These are phyloP conservation scores for Aschersonia sp. DNA, from an alignment of 2,329 filamentous ascomycete genomes.

Conservation along the genomic window DNA sequence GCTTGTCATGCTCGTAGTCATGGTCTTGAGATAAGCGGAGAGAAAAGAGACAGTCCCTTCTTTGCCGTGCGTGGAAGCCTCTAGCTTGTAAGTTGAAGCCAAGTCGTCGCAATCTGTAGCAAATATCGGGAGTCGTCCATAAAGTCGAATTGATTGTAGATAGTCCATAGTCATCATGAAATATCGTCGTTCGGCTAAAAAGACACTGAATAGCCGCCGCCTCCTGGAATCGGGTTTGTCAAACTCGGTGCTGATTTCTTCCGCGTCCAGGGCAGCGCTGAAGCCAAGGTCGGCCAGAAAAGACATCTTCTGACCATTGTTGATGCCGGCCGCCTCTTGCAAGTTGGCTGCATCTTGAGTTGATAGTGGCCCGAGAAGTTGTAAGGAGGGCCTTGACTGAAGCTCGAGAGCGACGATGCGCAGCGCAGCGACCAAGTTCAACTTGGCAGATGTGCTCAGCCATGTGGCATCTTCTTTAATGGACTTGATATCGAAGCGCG, in stretches of 20 bases:
- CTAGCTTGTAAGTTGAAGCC: slow-evolving; percentile 15
- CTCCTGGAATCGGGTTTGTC: slow-evolving; percentile 47
- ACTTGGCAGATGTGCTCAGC: slow-evolving; percentile 62
- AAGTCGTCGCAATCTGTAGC: slow-evolving; percentile 12
- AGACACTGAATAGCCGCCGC: slow-evolving; percentile 53
- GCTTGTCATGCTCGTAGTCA: slow-evolving; percentile 32
- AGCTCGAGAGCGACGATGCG: slow-evolving; percentile 70
- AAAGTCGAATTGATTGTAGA: slow-evolving; percentile 32
- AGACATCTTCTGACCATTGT: slow-evolving; percentile 41
- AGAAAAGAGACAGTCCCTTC: slow-evolving; percentile 29
- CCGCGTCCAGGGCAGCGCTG: slow-evolving; percentile 31
- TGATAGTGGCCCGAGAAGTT: slow-evolving; percentile 58
- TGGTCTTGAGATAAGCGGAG: slow-evolving; percentile 30
- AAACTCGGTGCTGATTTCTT: slow-evolving; percentile 43
- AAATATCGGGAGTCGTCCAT: slow-evolving; percentile 20
- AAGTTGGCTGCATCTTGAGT: slow-evolving; percentile 66
- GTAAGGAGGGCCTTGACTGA: slow-evolving; percentile 61
- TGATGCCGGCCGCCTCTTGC: slow-evolving; percentile 55
- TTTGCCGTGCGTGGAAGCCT: slow-evolving; percentile 9
- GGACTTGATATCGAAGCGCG: slow-evolving; percentile 57
- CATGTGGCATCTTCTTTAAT: slow-evolving; percentile 78
- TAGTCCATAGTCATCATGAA: slow-evolving; percentile 51
- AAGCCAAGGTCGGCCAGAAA: slow-evolving; percentile 38
- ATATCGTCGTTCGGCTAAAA: slow-evolving; percentile 56
- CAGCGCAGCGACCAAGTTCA: slow-evolving; percentile 73